Evolutionary conservation across 2,329 filamentous ascomycete species (phyloP).

Genomic region (Fusarium brachygibbosum): DNA sequence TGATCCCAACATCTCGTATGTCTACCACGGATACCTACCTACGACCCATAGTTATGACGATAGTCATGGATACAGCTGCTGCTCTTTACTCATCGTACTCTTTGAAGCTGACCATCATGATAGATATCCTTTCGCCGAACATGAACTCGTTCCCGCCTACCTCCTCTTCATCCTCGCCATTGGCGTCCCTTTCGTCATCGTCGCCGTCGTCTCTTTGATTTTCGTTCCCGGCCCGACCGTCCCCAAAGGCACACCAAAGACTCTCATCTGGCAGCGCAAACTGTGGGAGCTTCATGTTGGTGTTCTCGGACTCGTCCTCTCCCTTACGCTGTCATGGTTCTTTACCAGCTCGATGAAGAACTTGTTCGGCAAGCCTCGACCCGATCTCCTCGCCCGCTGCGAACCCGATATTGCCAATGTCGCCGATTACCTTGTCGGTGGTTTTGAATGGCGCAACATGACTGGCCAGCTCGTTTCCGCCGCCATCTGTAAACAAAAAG

Average conservation of each 20-base stretch:
- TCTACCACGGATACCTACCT: constrained; percentile 19
- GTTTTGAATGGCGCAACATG: constrained; percentile 64
- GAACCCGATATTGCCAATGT: constrained; percentile 77
- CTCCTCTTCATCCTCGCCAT: constrained; percentile 75
- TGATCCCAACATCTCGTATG: constrained; percentile 81
- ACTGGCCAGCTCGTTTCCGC: constrained; percentile 80
- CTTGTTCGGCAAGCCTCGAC: constrained; percentile 76
- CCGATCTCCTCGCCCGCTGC: constrained; percentile 86
- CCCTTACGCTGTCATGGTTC: constrained; percentile 79
- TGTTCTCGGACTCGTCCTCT: constrained; percentile 83
- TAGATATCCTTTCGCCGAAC: constrained; percentile 76
- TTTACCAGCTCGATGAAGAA: constrained; percentile 91
- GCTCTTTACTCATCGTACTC: background rate
- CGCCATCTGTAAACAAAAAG: constrained; percentile 78
- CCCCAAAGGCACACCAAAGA: constrained; percentile 70
- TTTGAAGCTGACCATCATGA: constrained; percentile 16
- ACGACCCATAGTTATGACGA: too few relatives aligned
- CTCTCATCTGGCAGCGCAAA: constrained; percentile 82
- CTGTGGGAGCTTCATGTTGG: constrained; percentile 92
- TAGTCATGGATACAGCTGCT: background rate
- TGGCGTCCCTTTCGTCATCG: constrained; percentile 74
- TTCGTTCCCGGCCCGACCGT: constrained; percentile 81
- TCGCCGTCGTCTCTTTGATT: constrained; percentile 75
- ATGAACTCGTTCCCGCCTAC: constrained; percentile 79
- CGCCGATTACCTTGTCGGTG: constrained; percentile 72